phyloP scores from a whole-genome alignment of 345 rosid species.

The Eucalyptus caleyi region DNA sequence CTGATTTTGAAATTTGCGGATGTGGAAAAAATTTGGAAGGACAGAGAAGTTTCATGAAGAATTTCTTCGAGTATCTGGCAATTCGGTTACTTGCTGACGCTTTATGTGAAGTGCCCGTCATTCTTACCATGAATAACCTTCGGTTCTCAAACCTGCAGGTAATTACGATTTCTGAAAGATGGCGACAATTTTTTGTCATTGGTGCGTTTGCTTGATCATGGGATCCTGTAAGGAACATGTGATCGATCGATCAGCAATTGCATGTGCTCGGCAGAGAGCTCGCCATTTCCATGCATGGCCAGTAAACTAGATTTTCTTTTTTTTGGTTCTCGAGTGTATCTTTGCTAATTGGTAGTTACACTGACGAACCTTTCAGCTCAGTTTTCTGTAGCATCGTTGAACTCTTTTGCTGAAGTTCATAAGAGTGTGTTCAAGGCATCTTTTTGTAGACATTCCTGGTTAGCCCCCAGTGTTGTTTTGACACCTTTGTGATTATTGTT shows the following conservation, averaged over 20 bases:
- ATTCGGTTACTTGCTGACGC: constrained; percentile 50
- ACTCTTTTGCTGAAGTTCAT: not conserved
- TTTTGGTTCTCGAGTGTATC: not conserved
- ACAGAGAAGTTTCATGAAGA: constrained; percentile 38
- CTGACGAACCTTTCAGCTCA: not conserved
- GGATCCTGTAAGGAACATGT: not conserved
- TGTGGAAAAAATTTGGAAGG: constrained; percentile 24
- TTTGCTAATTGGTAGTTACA: not conserved
- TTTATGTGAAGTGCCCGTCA: constrained; percentile 33
- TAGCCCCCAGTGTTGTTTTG: not conserved
- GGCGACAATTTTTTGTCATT: not conserved
- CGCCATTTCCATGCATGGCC: not conserved
- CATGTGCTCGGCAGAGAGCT: not conserved
- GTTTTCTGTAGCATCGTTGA: not conserved
- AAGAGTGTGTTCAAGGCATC: not conserved
- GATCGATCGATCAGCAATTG: not conserved
- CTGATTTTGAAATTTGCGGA: constrained; percentile 27
- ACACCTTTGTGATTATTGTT: not conserved
- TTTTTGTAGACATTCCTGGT: not conserved
- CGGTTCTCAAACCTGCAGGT: constrained; percentile 72
- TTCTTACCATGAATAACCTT: constrained; percentile 71
- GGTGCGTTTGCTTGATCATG: not conserved
- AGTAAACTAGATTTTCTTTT: not conserved
- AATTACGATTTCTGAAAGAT: not conserved
- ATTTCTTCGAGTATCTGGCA: constrained; percentile 68